phyloP scores from a whole-genome alignment of 768 basidiomycete species.

The Fistulinella prunicolor region DNA sequence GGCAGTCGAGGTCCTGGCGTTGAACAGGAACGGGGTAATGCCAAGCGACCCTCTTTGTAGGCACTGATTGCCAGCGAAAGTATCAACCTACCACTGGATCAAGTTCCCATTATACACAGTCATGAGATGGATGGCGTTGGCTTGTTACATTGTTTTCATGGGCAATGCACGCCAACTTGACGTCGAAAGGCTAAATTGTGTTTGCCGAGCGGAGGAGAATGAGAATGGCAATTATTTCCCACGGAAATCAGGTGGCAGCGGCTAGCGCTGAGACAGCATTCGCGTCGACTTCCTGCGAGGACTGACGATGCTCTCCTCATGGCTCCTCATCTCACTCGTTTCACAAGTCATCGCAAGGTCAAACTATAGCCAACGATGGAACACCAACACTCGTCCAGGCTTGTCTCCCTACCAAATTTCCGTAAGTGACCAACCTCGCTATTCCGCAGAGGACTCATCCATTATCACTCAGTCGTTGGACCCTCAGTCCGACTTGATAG shows the following conservation, averaged over 20 bases:
- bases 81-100: too few relatives aligned
- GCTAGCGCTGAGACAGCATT: neutral
- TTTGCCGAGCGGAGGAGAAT: too few relatives aligned
- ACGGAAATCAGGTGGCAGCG: constrained; percentile 5
- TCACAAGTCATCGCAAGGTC: constrained; percentile 3
- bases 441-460: constrained; percentile 11
- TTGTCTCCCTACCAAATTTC: constrained; percentile 25
- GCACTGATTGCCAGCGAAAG: too few relatives aligned
- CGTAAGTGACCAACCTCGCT: constrained; percentile 15
- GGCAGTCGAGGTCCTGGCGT: too few relatives aligned
- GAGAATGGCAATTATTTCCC: too few relatives aligned
- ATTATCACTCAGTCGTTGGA: constrained; percentile 15
- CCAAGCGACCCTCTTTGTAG: too few relatives aligned
- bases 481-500: constrained; percentile 15
- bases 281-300: constrained; percentile 24
- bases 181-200: too few relatives aligned
- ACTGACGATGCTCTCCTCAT: constrained; percentile 12
- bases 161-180: too few relatives aligned
- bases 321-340: constrained; percentile 11
- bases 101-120: too few relatives aligned
- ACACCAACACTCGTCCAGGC: constrained; percentile 6
- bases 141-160: too few relatives aligned
- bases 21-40: too few relatives aligned
- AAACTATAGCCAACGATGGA: constrained; percentile 18
- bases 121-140: too few relatives aligned